Evolutionary conservation across 1,139 yeast species (phyloP), one percentile per base, ranked within the genome.

Genomic region (Saccharomycopsis hybrid): DNA sequence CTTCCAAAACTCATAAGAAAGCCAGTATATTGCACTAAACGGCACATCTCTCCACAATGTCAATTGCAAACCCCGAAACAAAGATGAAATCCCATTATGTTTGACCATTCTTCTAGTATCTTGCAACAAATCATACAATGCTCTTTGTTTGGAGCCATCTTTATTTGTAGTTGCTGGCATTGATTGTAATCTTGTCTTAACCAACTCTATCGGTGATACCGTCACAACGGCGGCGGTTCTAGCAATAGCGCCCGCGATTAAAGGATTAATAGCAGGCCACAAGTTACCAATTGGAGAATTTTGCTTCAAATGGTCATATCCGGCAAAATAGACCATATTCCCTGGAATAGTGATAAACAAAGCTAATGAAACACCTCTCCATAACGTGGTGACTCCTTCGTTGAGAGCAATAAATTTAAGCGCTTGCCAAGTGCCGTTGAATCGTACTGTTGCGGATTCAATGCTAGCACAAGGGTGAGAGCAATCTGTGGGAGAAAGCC

Each of bases 31-130:
- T 1, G 95, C 97, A 51, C 95, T 85, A 64, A 92, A 92, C 2
- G 99, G 99, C 0, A 90, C 97, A 63, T 92, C 99, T 65, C 99
- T 74, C 96, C 96, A 90, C 27, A 92, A 71, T 0, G 98, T 92
- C 46, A 92, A 74, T 43, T 85, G 80, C 36, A 94, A 69, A 0
- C 99, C 99, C 51, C 83, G 81, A 73, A 89, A 92, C 13, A 92
- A 65, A 0, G 90, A 75, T 1, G 69, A 63, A 1, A 77, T 54
- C 0, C 97, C 96, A n/a, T 76, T 73, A 1, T 64, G 59, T 41
- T 67, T 65, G 2, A 88, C 71, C 61, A 83, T 80, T 3, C 65
- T 64, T 47, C 65, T 63, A 32, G 88, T 75, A 48, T 89, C 95
- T 13, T 64, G 65, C 32, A 84, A 52, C 43, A 84, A 73, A 57